phyloP scores from a whole-genome alignment of 2,329 filamentous ascomycete species.

The Exophiala xenobiotica region DNA sequence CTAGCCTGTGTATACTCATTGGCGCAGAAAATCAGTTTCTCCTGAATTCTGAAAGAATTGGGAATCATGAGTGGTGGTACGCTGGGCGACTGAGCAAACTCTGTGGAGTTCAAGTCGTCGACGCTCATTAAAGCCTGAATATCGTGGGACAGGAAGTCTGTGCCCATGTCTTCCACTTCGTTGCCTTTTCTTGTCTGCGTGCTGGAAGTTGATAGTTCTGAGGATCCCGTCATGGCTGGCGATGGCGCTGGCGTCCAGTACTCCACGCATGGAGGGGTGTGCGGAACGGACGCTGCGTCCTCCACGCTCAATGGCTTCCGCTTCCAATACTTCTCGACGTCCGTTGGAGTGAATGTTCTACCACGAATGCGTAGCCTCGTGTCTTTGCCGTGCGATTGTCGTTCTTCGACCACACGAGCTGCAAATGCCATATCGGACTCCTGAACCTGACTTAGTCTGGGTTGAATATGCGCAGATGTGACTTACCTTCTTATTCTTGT shows the following conservation, averaged over 20 bases:
- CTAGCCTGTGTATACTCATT: neutral
- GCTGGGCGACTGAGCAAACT: neutral
- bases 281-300: neutral
- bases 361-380: neutral
- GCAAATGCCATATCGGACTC: neutral
- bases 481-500: slow-evolving; percentile 1
- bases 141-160: too few species aligned
- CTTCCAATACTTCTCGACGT: neutral
- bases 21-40: neutral
- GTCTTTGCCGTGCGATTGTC: neutral
- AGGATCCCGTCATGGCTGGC: neutral
- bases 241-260: neutral
- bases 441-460: neutral
- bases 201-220: too few species aligned
- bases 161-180: too few species aligned
- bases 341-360: neutral
- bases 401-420: neutral
- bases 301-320: neutral
- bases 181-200: too few species aligned
- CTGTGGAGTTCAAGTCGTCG: too few species aligned
- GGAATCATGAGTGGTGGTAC: neutral
- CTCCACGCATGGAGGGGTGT: neutral
- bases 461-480: neutral
- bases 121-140: too few species aligned
- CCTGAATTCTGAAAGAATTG: neutral